These are phyloP conservation scores for Colletotrichum chrysophilum DNA, from an alignment of 2,329 filamentous ascomycete species.

Conservation along the genomic window DNA sequence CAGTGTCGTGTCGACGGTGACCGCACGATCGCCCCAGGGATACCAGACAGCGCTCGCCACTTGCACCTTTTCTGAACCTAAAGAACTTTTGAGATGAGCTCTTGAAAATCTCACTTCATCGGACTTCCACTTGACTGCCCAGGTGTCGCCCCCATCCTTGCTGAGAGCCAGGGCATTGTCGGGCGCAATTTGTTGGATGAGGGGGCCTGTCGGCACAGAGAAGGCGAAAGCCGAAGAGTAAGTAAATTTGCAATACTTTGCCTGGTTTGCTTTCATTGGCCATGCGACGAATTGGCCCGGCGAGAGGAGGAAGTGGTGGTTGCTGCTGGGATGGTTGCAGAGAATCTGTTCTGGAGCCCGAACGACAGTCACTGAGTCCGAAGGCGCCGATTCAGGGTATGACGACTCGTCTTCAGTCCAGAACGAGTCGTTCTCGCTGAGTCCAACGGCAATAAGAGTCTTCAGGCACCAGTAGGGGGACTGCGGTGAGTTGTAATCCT, in stretches of 20 bases:
- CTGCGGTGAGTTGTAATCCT: conserved; percentile 63
- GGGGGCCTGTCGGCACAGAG: conserved; percentile 42
- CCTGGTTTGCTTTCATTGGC: conserved; percentile 43
- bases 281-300: conserved; percentile 42
- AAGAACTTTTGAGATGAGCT: not conserved
- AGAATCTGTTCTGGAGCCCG: conserved; percentile 47
- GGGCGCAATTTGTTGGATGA: conserved; percentile 37
- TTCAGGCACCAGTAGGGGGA: conserved; percentile 61
- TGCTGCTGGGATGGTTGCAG: conserved; percentile 35
- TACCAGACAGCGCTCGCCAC: conserved; percentile 21
- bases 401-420: conserved; percentile 46
- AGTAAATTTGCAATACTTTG: conserved; percentile 53
- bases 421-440: conserved; percentile 43
- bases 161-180: conserved; percentile 36
- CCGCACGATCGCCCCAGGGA: conserved; percentile 30
- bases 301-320: conserved; percentile 49
- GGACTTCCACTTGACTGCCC: conserved; percentile 34
- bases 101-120: conserved; percentile 16
- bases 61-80: not conserved
- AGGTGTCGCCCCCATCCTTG: conserved; percentile 33
- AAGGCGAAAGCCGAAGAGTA: conserved; percentile 55
- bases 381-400: conserved; percentile 20
- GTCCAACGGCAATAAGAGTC: conserved; percentile 45
- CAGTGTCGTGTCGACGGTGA: conserved; percentile 30
- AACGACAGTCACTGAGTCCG: not conserved